Base-by-base conservation (phyloP, 2,329 filamentous ascomycete genomes). In the Diaporthe helianthi region DNA sequence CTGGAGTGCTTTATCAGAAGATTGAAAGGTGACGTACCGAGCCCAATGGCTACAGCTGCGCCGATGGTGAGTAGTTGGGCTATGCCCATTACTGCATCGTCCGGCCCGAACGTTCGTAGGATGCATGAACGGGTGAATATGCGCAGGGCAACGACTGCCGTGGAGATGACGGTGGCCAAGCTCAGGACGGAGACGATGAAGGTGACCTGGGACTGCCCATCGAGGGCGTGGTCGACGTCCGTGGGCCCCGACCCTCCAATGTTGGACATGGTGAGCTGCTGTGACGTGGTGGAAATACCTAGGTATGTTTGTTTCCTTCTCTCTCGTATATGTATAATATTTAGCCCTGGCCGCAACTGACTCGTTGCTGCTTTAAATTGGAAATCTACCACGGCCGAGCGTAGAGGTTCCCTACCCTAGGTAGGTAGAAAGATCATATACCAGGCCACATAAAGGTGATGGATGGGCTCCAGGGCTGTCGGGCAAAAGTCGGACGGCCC, bases 11-110 rank as follows among this genome's bases (percentile, higher is more conserved):
- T 6, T n/a, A 22, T n/a, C n/a, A n/a, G n/a, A n/a, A n/a, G n/a
- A n/a, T n/a, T n/a, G 47, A 26, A 17, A 65, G 8, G 22, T 10
- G 4, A 67, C 73, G 38, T 61, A 76, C 75, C 75, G 22, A 76
- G 58, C 4, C 74, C 74, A 26, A 76, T 75, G 19, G 74, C 70
- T 5, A 74, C 71, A 4, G 74, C 74, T 6, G 74, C 44, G 1
- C 69, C 74, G 1, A 76, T 67, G 2, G 72, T 68, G 5, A 76
- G 60, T 3, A 74, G 2, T 51, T 74, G 71, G 2, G 75, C 73
- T 12, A 67, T 49, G 2, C 72, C 69, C 70, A 76, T 75, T 41
- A 76, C 58, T 3, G 65, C 51, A 58, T 76, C 76, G 24, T 77
- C 76, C 6, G 55, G 29, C 1, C 76, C 76, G 22, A 76, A 74